Base-by-base conservation (phyloP, 768 basidiomycete genomes). In the Lactifluus subvellereus region DNA sequence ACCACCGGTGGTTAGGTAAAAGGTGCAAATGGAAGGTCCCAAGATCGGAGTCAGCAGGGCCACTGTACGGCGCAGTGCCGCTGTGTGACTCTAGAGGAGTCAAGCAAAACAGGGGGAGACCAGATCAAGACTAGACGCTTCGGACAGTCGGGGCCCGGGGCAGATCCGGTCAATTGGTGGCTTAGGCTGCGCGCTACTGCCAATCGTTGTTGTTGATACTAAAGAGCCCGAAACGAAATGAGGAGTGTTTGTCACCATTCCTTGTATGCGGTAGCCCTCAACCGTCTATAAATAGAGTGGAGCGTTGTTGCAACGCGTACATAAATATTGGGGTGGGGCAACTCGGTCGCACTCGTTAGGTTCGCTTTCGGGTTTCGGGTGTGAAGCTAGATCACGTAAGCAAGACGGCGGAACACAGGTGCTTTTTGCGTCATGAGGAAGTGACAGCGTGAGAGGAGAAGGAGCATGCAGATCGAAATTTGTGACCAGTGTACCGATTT, bases 111-210 rank as follows among this genome's bases (percentile, higher is more conserved):
- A 49, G 14, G 57, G 18, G 37, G n/a, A 11, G 37, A 30, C 57
- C 49, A 50, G 40, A 59, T 30, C 49, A 51, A n/a, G 14, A 47
- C 18, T 16, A 22, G 20, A 50, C 27, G 48, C 10, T 49, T 33
- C 2, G 32, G 16, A 16, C 5, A 30, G 3, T 33, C 14, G 27
- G 27, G 2, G 30, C 30, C 8, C 50, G 40, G 58, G 16, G 58
- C 20, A 59, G 50, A 59, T 59, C 58, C 58, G 58, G 32, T 43
- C 14, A 35, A 40, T 52, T 43, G 48, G 14, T 51, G 58, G 27
- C 30, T 33, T 20, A 33, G 50, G 58, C 40, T 57, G 32, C 37
- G 40, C 16, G 38, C 47, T 47, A 20, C 14, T 32, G 35, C 27
- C 4, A 14, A 49, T 16, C 6, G 40, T 6, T 18, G 35, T 18